Conservation (phyloP, 2,329 filamentous ascomycete genomes). For the Colletotrichum falcatum region DNA sequence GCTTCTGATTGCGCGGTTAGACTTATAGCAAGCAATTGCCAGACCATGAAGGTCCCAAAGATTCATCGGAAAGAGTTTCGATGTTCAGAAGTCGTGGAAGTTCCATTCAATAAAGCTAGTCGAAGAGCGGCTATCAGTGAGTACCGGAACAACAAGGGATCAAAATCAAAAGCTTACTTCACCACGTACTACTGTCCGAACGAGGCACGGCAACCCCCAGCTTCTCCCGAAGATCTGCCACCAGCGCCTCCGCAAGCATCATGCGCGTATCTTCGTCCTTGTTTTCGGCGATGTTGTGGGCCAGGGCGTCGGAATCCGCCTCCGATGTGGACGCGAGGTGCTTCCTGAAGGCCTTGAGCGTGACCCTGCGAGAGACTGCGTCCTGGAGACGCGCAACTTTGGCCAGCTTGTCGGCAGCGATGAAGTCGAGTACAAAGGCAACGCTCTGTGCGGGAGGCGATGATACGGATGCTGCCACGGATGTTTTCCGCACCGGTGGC, state of each 20-base stretch:
- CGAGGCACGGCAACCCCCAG: background rate
- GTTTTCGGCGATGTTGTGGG: background rate
- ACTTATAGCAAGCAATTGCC: background rate
- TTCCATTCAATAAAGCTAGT: rapidly evolving
- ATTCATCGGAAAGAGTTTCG: background rate
- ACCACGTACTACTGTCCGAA: background rate
- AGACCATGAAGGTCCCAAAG: background rate
- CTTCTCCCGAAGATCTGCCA: background rate
- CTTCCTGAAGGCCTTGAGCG: background rate
- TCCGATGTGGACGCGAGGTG: background rate
- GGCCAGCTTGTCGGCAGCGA: background rate
- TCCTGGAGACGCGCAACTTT: background rate
- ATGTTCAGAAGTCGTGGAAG: background rate
- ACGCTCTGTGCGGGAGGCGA: background rate
- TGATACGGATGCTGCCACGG: background rate
- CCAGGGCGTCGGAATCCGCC: background rate
- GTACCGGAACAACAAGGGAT: too few relatives aligned
- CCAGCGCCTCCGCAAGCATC: slow-evolving; percentile 4
- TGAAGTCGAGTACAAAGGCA: background rate
- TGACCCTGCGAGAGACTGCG: background rate
- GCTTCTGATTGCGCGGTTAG: background rate
- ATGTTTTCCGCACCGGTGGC: too few relatives aligned
- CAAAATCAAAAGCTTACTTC: background rate
- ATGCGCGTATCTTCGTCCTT: background rate
- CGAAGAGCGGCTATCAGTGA: rapidly evolving